Evolutionary conservation across 1,139 yeast genomes (phyloP).

Genomic region (Lipomyces yarrowii): DNA sequence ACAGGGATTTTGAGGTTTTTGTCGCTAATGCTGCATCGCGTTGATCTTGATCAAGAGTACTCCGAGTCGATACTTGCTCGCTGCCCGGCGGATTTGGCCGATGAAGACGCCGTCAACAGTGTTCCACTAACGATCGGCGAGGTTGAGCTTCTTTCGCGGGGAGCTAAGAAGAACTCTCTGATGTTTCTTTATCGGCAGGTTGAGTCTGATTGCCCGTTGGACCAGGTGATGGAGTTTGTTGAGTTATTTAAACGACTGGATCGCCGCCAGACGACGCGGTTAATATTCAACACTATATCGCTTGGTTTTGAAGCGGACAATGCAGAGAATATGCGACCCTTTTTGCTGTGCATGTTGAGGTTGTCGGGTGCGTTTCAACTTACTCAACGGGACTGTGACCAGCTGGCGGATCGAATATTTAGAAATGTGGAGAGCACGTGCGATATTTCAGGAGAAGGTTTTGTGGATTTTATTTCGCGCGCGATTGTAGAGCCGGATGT

Average conservation of each 20-base stretch:
- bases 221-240: constrained; percentile 1
- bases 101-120: neutral
- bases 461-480: constrained; percentile 5
- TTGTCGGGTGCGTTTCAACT: neutral
- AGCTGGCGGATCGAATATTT: constrained; percentile 4
- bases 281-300: constrained; percentile 7
- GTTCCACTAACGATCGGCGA: constrained; percentile 12
- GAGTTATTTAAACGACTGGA: neutral
- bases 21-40: constrained; percentile 4
- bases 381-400: constrained; percentile 9
- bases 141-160: constrained; percentile 10
- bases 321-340: neutral
- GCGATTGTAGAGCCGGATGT: constrained; percentile 5
- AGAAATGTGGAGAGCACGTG: neutral
- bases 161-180: neutral
- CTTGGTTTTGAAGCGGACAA: constrained; percentile 4
- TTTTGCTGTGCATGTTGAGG: constrained; percentile 6
- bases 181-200: constrained; percentile 8
- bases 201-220: constrained; percentile 13
- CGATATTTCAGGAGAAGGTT: constrained; percentile 6
- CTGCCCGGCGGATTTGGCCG: constrained; percentile 6
- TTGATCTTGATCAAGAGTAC: constrained; percentile 1
- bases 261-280: neutral
- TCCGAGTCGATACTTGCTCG: constrained; percentile 5
- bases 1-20: constrained; percentile 8